These are phyloP conservation scores for Fraxinus greggii DNA, from an alignment of 305 asterid genomes.

Conservation along the genomic window DNA sequence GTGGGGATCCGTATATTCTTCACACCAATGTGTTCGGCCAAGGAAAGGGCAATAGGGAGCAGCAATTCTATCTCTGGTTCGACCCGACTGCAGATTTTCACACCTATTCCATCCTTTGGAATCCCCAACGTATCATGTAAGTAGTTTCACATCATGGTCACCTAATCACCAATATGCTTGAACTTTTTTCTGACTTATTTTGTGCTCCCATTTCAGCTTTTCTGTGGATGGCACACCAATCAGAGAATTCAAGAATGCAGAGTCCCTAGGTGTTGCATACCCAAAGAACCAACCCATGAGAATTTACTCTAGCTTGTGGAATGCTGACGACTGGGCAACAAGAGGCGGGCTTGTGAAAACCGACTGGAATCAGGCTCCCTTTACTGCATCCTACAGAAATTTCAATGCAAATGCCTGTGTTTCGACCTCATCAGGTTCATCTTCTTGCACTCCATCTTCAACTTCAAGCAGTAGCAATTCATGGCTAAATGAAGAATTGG, in stretches of 20 bases:
- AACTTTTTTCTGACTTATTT: background rate
- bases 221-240: slow-evolving; percentile 62
- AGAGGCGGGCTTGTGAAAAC: slow-evolving; percentile 66
- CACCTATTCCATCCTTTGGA: slow-evolving; percentile 37
- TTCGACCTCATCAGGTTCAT: slow-evolving; percentile 14
- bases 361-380: slow-evolving; percentile 66
- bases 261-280: slow-evolving; percentile 41
- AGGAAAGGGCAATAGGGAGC: slow-evolving; percentile 39
- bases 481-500: slow-evolving; percentile 58
- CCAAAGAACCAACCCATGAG: slow-evolving; percentile 62
- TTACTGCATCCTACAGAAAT: slow-evolving; percentile 55
- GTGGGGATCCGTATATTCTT: slow-evolving; percentile 39
- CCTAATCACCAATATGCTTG: background rate
- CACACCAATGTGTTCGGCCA: slow-evolving; percentile 37
- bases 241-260: slow-evolving; percentile 65
- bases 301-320: slow-evolving; percentile 61
- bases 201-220: slow-evolving; percentile 28
- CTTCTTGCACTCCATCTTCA: slow-evolving; percentile 33
- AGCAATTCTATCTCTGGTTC: slow-evolving; percentile 38
- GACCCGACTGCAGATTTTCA: slow-evolving; percentile 40
- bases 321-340: slow-evolving; percentile 78
- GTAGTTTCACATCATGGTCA: background rate
- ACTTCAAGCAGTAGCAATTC: slow-evolving; percentile 13
- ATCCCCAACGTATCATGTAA: slow-evolving; percentile 40
- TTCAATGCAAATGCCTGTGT: slow-evolving; percentile 45